Evolutionary conservation across 768 basidiomycete genomes (phyloP).

Genomic region (Xerocomus spinulosus): DNA sequence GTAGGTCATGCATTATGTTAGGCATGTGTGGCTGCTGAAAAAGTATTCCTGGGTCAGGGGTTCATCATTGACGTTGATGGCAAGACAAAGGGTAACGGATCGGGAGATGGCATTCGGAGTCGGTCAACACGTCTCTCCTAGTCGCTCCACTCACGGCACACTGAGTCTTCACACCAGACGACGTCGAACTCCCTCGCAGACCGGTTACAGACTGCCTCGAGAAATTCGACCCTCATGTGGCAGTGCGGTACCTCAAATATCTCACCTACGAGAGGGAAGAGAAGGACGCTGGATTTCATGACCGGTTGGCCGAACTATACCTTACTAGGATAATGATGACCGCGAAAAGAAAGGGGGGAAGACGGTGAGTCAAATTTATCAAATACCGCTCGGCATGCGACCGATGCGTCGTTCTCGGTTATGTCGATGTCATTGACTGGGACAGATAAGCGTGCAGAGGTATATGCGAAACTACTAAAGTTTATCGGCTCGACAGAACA

Average conservation of each 20-base stretch:
- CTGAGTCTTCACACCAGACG: conserved; percentile 94
- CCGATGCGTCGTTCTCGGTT: neutral
- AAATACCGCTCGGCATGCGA: neutral
- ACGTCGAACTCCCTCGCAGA: conserved; percentile 80
- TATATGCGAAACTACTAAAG: conserved; percentile 65
- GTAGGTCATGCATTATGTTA: conserved; percentile 41
- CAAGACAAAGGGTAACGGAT: conserved; percentile 48
- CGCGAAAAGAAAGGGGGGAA: conserved; percentile 55
- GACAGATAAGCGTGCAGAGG: conserved; percentile 46
- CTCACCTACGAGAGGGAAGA: conserved; percentile 75
- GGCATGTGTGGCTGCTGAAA: conserved; percentile 2
- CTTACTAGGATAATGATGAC: conserved; percentile 59
- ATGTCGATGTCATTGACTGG: neutral
- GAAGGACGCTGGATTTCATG: conserved; percentile 65
- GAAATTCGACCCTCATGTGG: conserved; percentile 54
- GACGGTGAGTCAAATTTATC: conserved; percentile 40
- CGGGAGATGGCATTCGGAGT: conserved; percentile 75
- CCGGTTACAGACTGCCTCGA: conserved; percentile 78
- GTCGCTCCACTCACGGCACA: neutral
- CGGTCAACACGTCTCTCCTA: neutral
- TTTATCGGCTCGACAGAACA: conserved; percentile 70
- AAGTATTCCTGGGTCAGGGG: conserved; percentile 51
- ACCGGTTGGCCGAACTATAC: conserved; percentile 86
- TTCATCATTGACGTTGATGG: conserved; percentile 60
- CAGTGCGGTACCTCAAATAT: conserved; percentile 79